Evolutionary conservation across 2,329 filamentous ascomycete genomes (phyloP), one percentile per base, ranked within the genome.

Genomic region (Dactylellina haptotyla): DNA sequence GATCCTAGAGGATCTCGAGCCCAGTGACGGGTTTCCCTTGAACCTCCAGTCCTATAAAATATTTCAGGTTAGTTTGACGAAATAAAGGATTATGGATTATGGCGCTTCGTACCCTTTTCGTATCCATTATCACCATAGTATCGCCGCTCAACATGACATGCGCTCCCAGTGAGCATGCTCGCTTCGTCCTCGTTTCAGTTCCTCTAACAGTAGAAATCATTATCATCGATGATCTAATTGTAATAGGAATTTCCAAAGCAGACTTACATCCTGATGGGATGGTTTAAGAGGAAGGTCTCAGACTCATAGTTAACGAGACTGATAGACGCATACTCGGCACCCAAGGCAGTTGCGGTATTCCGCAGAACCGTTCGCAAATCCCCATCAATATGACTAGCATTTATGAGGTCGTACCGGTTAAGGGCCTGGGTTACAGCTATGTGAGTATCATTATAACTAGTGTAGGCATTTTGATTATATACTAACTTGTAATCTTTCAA

Each of bases 11-110:
- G 32, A 77, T 4, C 57, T 56, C 3, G 58, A 71, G 18, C 56
- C 66, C 1, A 81, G 78, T 2, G 80, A 76, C 1, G 80, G 80
- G 37, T 80, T 80, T 8, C 75, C 74, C 30, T 66, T 62, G 45
- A 82, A 80, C 41, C 80, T 78, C 80, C 80, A 82, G 58, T 82
- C 81, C 80, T 67, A 16, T 20, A 58, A 30, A 18, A 58, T 41
- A 14, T 20, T 62, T 30, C 53, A 56, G 32, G 16, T 37, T 25
- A 28, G 14, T 20, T 16, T 30, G n/a, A 23, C 20, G 23, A 57
- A 18, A 2, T n/a, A 39, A 12, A n/a, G 4, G 20, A 9, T 34
- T 25, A 18, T 56, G 26, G 16, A 26, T 48, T 45, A 20, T 16
- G n/a, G n/a, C n/a, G 1, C 45, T 34, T 77, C 77, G 66, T 71